A percentile compares a stretch with the other conserved stretches of the same genome.
Evolutionary conservation across 2,329 filamentous ascomycete species (phyloP).

Genomic region (Xylariales sp.): DNA sequence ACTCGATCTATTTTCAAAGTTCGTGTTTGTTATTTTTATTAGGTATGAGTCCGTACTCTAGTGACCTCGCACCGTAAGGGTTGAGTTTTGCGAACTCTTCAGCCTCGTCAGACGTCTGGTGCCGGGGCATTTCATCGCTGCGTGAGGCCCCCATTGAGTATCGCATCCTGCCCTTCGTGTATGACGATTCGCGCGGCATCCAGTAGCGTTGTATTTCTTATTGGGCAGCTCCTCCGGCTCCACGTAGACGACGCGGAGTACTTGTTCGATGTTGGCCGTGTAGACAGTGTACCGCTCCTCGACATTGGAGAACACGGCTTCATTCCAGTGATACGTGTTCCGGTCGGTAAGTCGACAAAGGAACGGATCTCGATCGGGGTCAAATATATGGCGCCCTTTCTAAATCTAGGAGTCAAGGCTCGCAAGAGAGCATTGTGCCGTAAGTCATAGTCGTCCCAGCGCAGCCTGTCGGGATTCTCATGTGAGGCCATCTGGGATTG

Average conservation of each 20-base stretch:
- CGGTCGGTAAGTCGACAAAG: background rate
- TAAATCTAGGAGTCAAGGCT: too few relatives aligned
- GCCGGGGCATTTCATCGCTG: background rate
- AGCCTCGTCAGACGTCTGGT: background rate
- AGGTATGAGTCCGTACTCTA: too few relatives aligned
- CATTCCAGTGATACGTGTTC: background rate
- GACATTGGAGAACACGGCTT: background rate
- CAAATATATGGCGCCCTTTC: background rate
- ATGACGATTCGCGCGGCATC: background rate
- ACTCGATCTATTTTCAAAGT: too few relatives aligned
- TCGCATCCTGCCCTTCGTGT: too few relatives aligned
- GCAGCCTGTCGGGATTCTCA: too few relatives aligned
- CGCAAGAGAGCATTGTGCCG: too few relatives aligned
- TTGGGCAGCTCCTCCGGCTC: background rate
- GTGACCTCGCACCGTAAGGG: too few relatives aligned
- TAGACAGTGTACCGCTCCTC: background rate
- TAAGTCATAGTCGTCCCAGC: too few relatives aligned
- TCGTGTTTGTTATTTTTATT: too few relatives aligned
- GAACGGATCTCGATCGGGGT: background rate
- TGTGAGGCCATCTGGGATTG: too few relatives aligned
- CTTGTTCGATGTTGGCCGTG: background rate
- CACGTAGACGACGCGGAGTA: background rate
- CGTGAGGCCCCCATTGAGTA: background rate
- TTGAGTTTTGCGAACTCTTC: slow-evolving; percentile 4
- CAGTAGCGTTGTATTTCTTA: background rate